Conservation (phyloP, 495 filamentous ascomycete genomes). For the Cladorrhinum samala region DNA sequence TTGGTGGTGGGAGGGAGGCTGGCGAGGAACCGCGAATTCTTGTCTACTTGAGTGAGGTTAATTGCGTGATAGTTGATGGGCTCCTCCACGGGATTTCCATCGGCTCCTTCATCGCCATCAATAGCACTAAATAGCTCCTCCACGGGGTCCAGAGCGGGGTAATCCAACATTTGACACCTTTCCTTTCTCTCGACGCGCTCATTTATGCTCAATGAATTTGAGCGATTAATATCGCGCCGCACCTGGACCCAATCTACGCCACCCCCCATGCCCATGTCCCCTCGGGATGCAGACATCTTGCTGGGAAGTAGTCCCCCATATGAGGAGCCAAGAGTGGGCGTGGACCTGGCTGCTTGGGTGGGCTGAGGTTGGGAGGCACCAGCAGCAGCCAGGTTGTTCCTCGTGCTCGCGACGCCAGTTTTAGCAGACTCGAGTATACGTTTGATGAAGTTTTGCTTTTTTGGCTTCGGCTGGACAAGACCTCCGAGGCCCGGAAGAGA, state of each 20-base stretch:
- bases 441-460: slow-evolving; percentile 93
- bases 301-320: slow-evolving; percentile 34
- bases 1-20: slow-evolving; percentile 88
- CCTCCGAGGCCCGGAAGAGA: slow-evolving; percentile 49
- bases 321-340: slow-evolving; percentile 4
- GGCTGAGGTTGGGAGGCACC: slow-evolving; percentile 39
- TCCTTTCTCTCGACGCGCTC: slow-evolving; percentile 84
- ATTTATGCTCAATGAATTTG: slow-evolving; percentile 84
- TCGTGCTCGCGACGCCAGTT: slow-evolving; percentile 82
- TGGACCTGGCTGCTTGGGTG: slow-evolving; percentile 22
- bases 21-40: slow-evolving; percentile 85
- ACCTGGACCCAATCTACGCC: slow-evolving; percentile 92
- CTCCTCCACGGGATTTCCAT: slow-evolving; percentile 75
- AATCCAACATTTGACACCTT: slow-evolving; percentile 89
- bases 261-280: slow-evolving; percentile 61
- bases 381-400: slow-evolving; percentile 72
- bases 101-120: slow-evolving; percentile 85
- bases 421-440: slow-evolving; percentile 93
- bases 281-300: slow-evolving; percentile 38
- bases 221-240: slow-evolving; percentile 87
- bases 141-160: slow-evolving; percentile 79
- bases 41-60: slow-evolving; percentile 85
- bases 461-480: slow-evolving; percentile 74
- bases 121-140: slow-evolving; percentile 78
- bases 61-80: slow-evolving; percentile 73